These are phyloP conservation scores for Austropuccinia psidii DNA, from an alignment of 1,284 basidiomycete species.

Conservation along the genomic window DNA sequence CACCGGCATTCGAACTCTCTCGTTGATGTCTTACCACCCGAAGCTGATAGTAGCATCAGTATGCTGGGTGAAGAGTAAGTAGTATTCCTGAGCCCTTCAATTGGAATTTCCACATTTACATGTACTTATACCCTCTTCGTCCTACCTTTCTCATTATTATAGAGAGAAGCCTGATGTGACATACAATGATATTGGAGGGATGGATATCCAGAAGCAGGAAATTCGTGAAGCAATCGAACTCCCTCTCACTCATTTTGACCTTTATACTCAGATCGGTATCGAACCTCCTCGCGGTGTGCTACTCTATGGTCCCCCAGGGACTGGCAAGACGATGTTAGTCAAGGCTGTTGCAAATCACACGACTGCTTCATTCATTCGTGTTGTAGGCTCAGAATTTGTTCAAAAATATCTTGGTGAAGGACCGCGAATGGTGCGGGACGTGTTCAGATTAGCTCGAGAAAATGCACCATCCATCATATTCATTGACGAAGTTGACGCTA, in stretches of 20 bases:
- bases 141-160: background rate
- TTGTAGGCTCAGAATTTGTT: slow-evolving; percentile 96
- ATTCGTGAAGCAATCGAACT: slow-evolving; percentile 98
- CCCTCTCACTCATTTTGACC: slow-evolving; percentile 72
- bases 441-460: slow-evolving; percentile 93
- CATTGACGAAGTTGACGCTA: slow-evolving; percentile 98
- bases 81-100: background rate
- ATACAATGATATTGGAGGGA: slow-evolving; percentile 68
- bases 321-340: slow-evolving; percentile 98
- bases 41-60: slow-evolving; percentile 93
- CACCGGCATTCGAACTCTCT: slow-evolving; percentile 98
- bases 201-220: slow-evolving; percentile 98
- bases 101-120: background rate
- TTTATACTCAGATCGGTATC: slow-evolving; percentile 99
- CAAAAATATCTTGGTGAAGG: slow-evolving; percentile 99
- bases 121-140: background rate
- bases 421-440: slow-evolving; percentile 98
- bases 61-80: slow-evolving; percentile 71
- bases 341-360: slow-evolving; percentile 98
- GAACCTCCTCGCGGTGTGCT: slow-evolving; percentile 93
- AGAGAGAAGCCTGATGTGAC: slow-evolving; percentile 45
- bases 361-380: slow-evolving; percentile 93
- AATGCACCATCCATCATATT: slow-evolving; percentile 98
- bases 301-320: slow-evolving; percentile 90
- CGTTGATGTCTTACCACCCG: slow-evolving; percentile 95